These are phyloP conservation scores for Oryza glumipatula DNA, from an alignment of 176 grass and related monocot species.

Conservation along the genomic window DNA sequence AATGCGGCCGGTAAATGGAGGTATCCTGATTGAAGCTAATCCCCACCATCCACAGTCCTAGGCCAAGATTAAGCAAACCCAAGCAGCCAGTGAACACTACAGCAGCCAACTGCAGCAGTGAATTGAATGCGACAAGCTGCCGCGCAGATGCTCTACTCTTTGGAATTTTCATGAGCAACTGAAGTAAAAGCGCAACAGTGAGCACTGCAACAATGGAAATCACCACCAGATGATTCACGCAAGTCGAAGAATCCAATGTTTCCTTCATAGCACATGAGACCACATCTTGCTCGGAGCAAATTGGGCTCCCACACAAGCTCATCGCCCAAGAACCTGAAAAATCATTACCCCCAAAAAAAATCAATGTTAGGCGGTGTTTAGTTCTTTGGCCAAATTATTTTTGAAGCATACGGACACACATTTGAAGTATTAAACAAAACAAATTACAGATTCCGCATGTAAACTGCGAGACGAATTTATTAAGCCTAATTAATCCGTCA, in stretches of 20 bases:
- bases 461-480: too few relatives aligned
- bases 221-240: conserved; percentile 64
- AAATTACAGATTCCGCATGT: too few relatives aligned
- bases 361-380: not conserved
- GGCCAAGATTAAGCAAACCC: conserved; percentile 59
- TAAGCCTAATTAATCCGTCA: too few relatives aligned
- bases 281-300: conserved; percentile 45
- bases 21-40: conserved; percentile 33
- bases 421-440: too few relatives aligned
- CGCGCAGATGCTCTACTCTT: conserved; percentile 22
- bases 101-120: conserved; percentile 35
- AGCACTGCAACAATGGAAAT: conserved; percentile 22
- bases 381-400: too few relatives aligned
- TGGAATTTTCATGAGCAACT: conserved; percentile 51
- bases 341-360: not conserved
- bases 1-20: conserved; percentile 38
- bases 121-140: conserved; percentile 32
- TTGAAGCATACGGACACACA: too few relatives aligned
- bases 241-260: conserved; percentile 65
- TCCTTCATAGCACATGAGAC: conserved; percentile 36
- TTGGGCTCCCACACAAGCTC: conserved; percentile 40
- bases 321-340: conserved; percentile 53
- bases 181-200: conserved; percentile 31
- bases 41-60: conserved; percentile 58
- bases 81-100: conserved; percentile 48